These are phyloP conservation scores for Sarcocystis neurona DNA, from an alignment of 169 alveolate genomes.

Conservation along the genomic window DNA sequence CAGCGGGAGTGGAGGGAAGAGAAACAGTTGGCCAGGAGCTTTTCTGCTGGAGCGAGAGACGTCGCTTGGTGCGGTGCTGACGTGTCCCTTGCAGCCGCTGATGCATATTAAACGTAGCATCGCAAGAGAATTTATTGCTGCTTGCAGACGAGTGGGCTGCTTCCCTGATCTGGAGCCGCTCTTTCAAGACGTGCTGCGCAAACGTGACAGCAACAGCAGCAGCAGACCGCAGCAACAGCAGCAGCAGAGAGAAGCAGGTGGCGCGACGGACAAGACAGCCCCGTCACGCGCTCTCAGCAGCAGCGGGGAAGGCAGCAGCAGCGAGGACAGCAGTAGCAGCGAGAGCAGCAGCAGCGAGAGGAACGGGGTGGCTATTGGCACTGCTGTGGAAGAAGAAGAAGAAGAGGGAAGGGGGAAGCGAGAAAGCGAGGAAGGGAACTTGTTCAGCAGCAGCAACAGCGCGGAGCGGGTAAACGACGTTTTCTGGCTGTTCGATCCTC, in stretches of 20 bases:
- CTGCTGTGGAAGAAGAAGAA: background rate
- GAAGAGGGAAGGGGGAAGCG: background rate
- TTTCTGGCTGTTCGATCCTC: conserved; percentile 52
- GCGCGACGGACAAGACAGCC: background rate
- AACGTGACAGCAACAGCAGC: background rate
- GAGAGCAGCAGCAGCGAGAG: background rate
- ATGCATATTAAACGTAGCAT: conserved; percentile 22
- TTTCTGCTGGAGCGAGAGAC: background rate
- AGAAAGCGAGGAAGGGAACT: background rate
- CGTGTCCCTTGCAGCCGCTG: conserved; percentile 33
- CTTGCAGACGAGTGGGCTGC: conserved; percentile 28
- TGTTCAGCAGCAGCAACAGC: background rate
- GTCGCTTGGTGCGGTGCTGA: background rate
- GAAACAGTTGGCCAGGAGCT: background rate
- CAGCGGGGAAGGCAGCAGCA: background rate
- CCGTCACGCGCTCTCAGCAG: background rate
- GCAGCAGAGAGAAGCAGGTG: background rate
- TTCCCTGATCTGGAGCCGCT: background rate
- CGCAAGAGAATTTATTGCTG: conserved; percentile 36
- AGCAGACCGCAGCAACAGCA: background rate
- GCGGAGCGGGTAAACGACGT: conserved; percentile 12
- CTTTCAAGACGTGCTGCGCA: background rate
- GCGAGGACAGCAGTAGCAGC: background rate
- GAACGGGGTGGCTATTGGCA: background rate
- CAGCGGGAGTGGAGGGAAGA: too few species aligned